Evolutionary conservation across 1,139 yeast species (phyloP), one percentile per base, ranked within the genome.

Genomic region (Pichia sp.): DNA sequence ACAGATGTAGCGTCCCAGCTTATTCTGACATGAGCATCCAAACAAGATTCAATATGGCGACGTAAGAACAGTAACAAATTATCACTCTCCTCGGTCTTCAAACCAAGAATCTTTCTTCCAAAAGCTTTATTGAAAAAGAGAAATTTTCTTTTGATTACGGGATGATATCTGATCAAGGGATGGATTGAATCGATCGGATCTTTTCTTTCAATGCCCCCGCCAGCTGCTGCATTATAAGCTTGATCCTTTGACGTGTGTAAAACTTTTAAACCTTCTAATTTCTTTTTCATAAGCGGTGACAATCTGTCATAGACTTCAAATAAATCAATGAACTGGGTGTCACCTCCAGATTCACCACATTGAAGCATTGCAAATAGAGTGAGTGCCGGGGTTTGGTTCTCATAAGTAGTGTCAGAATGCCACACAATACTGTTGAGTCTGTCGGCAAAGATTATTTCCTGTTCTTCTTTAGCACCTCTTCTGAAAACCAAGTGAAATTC

Each of bases 351-450:
- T 31, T 42, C 47, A 26, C 50, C 51, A 23, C 55, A 51, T 46
- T 59, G 57, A 29, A 59, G 63, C 47, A 79, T 73, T 43, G 79
- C 70, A 54, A 83, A 76, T 41, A 79, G 69, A 1, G 90, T 82
- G 49, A 75, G 67, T 2, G 81, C 75, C 4, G 90, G 85, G 8
- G 90, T 85, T 59, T 80, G 86, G 49, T 69, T 66, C 58, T 82
- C 90, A 60, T 81, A 82, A 27, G 85, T 71, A 35, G 79, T 81
- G 59, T 83, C 90, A 1, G 84, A 71, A 61, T 83, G 90, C 81
- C 84, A 81, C 8, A 56, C 55, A 37, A 69, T 64, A 39, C 65
- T 62, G 44, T 66, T 65, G 38, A 61, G 61, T 50, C 64, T 65
- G 34, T 60, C 60, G 27, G 64, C 54, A 49, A 16, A 16, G 23